Base-by-base conservation (phyloP, 2,329 filamentous ascomycete genomes). In the Monosporascus sp. region DNA sequence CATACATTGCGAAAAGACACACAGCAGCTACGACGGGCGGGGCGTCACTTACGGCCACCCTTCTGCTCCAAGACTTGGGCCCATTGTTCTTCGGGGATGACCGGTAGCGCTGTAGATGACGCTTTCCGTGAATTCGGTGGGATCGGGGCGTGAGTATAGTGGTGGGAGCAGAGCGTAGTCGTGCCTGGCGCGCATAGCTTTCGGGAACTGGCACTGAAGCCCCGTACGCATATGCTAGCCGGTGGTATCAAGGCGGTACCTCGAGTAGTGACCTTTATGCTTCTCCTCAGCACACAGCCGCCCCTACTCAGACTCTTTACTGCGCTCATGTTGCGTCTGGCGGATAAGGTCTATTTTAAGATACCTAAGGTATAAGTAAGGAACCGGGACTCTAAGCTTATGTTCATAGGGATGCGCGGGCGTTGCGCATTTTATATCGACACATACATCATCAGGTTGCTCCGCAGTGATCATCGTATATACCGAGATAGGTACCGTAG, bases 21-120 rank as follows among this genome's bases (percentile, higher is more conserved):
- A 14, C 1, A 14, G 11, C 31, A 1, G 11, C 9, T 11, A 35
- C 5, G 31, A 35, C 31, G 11, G 31, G 31, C 11, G 61, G n/a
- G 70, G 39, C 5, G 6, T 46, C 17, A 76, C 81, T 66, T 77
- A 77, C 86, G 82, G 52, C 85, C 86, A 62, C 89, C 90, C 53
- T 80, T 86, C 79, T 90, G 82, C 74, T 96, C 89, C 64, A 94
- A 79, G 63, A 97, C 89, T 74, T 94, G 89, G 50, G 93, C 93
- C 90, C 88, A 95, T 78, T 97, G 93, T 72, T 86, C 86, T 49
- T 80, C 82, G 54, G 93, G 93, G 66, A 97, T 82, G 43, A 7
- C 14, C 1, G 43, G 43, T 20, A n/a, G 7, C 6, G 43, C 43
- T 14, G 24, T 27, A 22, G 43, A 14, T 14, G 43, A 45, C 11